Conservation (phyloP, 2,329 filamentous ascomycete species). For the Gyromitra esculenta region DNA sequence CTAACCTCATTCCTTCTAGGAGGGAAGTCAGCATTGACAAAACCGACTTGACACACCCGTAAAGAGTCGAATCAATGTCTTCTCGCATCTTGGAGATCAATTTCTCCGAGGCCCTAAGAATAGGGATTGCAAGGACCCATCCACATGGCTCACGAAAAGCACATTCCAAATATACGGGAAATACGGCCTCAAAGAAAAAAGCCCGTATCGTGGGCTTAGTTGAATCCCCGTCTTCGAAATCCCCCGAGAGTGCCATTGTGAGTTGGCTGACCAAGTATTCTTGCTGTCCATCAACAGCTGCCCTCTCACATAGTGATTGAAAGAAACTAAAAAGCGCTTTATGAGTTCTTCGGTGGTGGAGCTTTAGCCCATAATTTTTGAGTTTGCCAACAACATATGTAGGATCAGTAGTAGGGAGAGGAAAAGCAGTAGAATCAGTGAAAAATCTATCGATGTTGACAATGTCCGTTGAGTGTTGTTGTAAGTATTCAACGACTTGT, state of each 20-base stretch:
- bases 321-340: slow-evolving; percentile 70
- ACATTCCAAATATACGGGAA: slow-evolving; percentile 68
- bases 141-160: slow-evolving; percentile 63
- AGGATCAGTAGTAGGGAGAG: slow-evolving; percentile 69
- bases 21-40: slow-evolving; percentile 48
- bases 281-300: slow-evolving; percentile 69
- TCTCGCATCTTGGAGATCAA: slow-evolving; percentile 25
- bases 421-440: slow-evolving; percentile 67
- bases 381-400: slow-evolving; percentile 71
- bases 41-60: slow-evolving; percentile 42
- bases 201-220: slow-evolving; percentile 64
- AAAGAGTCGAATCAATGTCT: slow-evolving; percentile 48
- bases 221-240: slow-evolving; percentile 61
- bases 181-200: slow-evolving; percentile 66
- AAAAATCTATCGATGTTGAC: slow-evolving; percentile 64
- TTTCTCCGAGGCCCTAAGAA: slow-evolving; percentile 63
- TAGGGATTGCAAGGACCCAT: slow-evolving; percentile 66
- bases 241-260: slow-evolving; percentile 48
- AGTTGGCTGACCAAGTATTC: slow-evolving; percentile 63
- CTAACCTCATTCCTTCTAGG: slow-evolving; percentile 39
- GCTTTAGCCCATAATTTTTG: slow-evolving; percentile 68
- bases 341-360: slow-evolving; percentile 64
- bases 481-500: slow-evolving; percentile 68
- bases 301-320: slow-evolving; percentile 69
- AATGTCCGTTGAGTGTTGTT: slow-evolving; percentile 69